Conservation (phyloP, 805 yeast genomes). For the Candida odintsovae region DNA sequence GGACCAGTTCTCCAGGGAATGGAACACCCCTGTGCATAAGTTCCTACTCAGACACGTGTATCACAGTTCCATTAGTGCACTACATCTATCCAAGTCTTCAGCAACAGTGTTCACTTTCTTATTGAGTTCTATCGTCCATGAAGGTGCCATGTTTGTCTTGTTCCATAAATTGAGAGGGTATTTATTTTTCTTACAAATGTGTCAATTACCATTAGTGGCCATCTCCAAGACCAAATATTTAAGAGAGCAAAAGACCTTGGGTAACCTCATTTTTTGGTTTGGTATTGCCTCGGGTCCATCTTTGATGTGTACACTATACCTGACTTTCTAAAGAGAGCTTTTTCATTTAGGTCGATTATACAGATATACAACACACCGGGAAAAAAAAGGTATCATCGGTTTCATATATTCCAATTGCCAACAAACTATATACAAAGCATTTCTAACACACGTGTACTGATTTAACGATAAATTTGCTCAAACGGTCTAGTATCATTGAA, state of each 20-base stretch:
- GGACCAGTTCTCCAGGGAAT: constrained; percentile 87
- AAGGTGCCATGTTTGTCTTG: constrained; percentile 84
- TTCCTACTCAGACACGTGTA: constrained; percentile 90
- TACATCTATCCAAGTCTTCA: constrained; percentile 52
- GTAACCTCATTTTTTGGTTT: constrained; percentile 84
- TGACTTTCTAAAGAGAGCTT: constrained; percentile 48
- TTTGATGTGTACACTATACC: constrained; percentile 74
- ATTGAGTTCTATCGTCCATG: constrained; percentile 81
- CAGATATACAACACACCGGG: too few species aligned
- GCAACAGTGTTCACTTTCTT: constrained; percentile 80
- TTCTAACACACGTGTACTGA: not conserved
- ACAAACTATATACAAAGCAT: not conserved
- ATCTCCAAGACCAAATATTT: constrained; percentile 56
- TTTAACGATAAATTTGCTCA: constrained; percentile 69
- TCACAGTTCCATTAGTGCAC: constrained; percentile 78
- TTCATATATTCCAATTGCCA: not conserved
- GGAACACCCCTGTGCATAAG: constrained; percentile 93
- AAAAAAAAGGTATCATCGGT: too few species aligned
- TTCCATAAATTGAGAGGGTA: constrained; percentile 79
- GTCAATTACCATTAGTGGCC: constrained; percentile 75
- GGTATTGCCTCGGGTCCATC: constrained; percentile 91
- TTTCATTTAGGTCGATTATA: too few species aligned
- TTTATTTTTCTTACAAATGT: constrained; percentile 74
- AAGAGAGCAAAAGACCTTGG: constrained; percentile 51
- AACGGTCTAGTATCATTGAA: constrained; percentile 94